Base-by-base conservation (phyloP, 495 filamentous ascomycete species). In the Bathelium albidoporum region DNA sequence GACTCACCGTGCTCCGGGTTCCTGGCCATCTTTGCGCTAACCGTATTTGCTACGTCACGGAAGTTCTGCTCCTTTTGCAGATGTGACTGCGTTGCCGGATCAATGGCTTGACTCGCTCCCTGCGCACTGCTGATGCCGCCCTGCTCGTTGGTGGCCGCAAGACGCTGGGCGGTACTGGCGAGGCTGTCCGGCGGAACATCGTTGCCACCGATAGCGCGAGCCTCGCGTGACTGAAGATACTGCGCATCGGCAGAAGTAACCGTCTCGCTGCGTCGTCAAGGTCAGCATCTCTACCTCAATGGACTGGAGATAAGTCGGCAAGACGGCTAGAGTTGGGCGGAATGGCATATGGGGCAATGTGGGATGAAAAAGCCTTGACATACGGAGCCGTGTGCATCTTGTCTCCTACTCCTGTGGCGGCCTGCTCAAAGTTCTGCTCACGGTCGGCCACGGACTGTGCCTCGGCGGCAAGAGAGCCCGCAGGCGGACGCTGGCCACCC, bases 381-480 rank as follows among this genome's bases (percentile, higher is more conserved):
- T 32, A 34, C 62, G 67, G 67, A 2, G 58, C 64, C 32, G 49
- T 63, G 49, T 58, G 41, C 64, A 69, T 64, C 67, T 69, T 69
- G 16, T 45, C 34, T 4, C 12, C 31, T 7, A 39, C 32, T n/a
- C 28, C 32, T 31, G 12, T 7, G n/a, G 67, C 67, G 10, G 67
- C 67, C 39, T 69, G 64, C 67, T 69, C 67, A 28, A 69, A 66
- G 32, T 69, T 69, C 10, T 60, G 53, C 28, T 61, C 29, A 45
- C 60, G 66, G 14, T 59, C 68, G 20, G 70, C 52, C 26, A 71
- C 39, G 43, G 66, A 70, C 60, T 75, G 73, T 65, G 74, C 69
- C 66, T 73, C 70, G 12, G 73, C 73, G 9, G 73, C 65, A 20
- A 65, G 68, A 16, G 71, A 73, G 65, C 72, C 73, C 62, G 70